These are phyloP conservation scores for Leccinum boreale DNA, from an alignment of 768 basidiomycete species.

Conservation along the genomic window DNA sequence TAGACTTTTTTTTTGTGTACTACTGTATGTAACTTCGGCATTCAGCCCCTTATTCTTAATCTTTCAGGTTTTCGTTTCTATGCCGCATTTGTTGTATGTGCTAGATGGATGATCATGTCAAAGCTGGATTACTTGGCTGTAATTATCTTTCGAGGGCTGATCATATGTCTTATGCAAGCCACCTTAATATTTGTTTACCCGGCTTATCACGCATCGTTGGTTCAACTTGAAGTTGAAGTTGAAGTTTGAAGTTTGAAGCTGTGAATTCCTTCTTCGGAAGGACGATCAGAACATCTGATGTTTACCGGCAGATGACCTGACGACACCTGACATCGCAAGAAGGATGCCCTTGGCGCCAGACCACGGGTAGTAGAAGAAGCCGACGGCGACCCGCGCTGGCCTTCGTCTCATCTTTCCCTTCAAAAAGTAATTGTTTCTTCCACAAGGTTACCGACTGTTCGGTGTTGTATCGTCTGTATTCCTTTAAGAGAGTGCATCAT, in stretches of 20 bases:
- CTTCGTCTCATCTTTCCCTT: background rate
- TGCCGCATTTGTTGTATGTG: background rate
- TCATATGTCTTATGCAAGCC: background rate
- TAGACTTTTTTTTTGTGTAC: background rate
- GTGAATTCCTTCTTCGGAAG: too few species aligned
- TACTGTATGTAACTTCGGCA: too few species aligned
- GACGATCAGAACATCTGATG: too few species aligned
- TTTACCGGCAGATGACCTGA: too few species aligned
- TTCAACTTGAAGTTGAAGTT: background rate
- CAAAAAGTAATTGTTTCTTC: background rate
- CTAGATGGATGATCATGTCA: background rate
- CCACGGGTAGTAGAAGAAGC: too few species aligned
- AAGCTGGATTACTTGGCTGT: background rate
- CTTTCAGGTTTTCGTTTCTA: background rate
- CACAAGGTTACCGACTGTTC: background rate
- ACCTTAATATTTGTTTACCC: background rate
- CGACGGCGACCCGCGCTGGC: too few species aligned
- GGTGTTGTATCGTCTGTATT: background rate
- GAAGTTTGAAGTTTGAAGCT: too few species aligned
- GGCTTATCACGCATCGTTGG: background rate
- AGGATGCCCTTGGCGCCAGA: background rate
- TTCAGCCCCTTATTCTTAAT: background rate
- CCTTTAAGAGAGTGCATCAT: background rate
- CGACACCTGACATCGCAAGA: background rate
- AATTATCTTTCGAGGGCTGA: background rate